Percentiles rank a stretch among this genome's conserved stretches.
phyloP scores from a whole-genome alignment of 106 monocot species.

The Platanthera zijinensis region DNA sequence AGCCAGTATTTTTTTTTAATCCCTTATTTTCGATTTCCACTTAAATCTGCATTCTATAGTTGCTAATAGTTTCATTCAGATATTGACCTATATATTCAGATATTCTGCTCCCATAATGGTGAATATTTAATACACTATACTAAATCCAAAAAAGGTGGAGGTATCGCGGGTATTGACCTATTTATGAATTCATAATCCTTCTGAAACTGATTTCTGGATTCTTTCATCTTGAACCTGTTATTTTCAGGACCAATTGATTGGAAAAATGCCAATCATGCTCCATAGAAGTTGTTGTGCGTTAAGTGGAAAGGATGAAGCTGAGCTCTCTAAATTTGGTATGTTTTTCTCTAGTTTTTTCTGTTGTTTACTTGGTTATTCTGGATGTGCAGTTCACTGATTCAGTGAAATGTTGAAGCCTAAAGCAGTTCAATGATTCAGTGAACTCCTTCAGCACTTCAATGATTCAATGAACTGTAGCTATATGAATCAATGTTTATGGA shows the following conservation, averaged over 20 bases:
- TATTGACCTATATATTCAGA: constrained; percentile 16
- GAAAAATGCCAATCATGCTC: constrained; percentile 88
- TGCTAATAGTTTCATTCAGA: neutral
- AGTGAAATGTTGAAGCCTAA: no score
- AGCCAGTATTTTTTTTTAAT: no score
- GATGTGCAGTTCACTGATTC: no score
- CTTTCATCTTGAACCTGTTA: neutral
- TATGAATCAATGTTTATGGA: no score
- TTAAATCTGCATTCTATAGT: neutral
- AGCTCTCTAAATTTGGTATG: constrained; percentile 80
- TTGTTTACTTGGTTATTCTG: neutral
- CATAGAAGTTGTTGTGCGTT: constrained; percentile 66
- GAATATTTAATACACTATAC: constrained; percentile 64
- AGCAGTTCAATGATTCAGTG: no score
- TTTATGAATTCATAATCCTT: no score
- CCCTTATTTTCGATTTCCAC: neutral
- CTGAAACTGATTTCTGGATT: neutral
- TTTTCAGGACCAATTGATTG: constrained; percentile 51
- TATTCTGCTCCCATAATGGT: constrained; percentile 79
- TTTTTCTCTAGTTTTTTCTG: constrained; percentile 6
- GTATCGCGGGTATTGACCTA: constrained; percentile 8
- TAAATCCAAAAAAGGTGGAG: constrained; percentile 44
- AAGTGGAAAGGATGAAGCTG: constrained; percentile 80
- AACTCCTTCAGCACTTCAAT: no score
- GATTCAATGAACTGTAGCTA: no score